These are phyloP conservation scores for Alternaria rosae DNA, from an alignment of 2,329 filamentous ascomycete species.

Conservation along the genomic window DNA sequence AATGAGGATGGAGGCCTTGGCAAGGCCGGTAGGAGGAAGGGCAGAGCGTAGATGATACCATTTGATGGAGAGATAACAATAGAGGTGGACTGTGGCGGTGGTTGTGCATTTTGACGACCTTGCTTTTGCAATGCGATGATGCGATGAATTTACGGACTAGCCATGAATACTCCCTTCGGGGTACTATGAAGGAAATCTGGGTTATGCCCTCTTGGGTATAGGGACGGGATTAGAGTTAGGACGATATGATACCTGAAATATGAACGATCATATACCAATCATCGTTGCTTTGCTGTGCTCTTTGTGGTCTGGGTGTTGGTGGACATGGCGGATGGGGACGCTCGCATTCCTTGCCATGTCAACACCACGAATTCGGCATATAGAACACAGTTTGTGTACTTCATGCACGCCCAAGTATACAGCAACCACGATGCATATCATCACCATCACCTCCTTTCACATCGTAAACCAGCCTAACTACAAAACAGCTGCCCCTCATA, in stretches of 20 bases:
- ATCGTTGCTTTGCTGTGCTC: not conserved
- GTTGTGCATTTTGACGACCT: not conserved
- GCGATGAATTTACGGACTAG: not conserved
- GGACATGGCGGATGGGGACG: not conserved
- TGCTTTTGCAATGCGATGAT: not conserved
- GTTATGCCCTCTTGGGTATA: not conserved
- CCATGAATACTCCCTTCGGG: not conserved
- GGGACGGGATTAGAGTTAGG: not conserved
- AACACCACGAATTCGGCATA: not conserved
- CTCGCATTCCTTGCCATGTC: not conserved
- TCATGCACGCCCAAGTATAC: not conserved
- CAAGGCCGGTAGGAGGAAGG: slow-evolving; percentile 33
- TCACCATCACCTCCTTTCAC: too few relatives aligned
- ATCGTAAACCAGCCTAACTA: too few relatives aligned
- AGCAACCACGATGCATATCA: too few relatives aligned
- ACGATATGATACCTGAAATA: not conserved
- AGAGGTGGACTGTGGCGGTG: not conserved
- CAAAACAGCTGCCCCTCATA: too few relatives aligned
- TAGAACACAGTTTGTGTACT: not conserved
- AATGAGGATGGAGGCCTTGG: slow-evolving; percentile 32
- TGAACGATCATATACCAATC: not conserved
- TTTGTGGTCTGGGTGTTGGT: not conserved
- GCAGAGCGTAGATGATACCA: slow-evolving; percentile 5
- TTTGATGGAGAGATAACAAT: not conserved
- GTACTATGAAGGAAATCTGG: not conserved